Base-by-base conservation (phyloP, 768 basidiomycete species). In the Rubroboletus satanas region DNA sequence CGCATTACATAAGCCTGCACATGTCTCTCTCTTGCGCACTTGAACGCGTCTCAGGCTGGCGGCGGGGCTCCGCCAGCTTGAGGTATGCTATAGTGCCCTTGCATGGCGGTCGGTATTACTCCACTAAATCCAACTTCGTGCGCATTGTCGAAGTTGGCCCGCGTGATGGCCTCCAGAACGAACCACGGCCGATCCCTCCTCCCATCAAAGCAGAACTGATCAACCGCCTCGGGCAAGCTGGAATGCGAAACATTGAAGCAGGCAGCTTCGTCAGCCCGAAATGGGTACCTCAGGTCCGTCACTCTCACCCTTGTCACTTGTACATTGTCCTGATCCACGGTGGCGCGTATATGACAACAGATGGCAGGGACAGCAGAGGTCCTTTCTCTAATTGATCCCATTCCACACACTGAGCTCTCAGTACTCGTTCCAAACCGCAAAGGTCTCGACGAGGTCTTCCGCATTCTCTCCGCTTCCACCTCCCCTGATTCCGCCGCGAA, bases 251-350 rank as follows among this genome's bases (percentile, higher is more conserved):
- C 52, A 86, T 95, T 60, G 93, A 95, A 71, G 82, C 83, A 1
- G 93, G 93, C 7, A 92, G 90, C 67, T 93, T 96, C 66, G 93
- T 95, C 54, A 90, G 90, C 69, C 89, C 90, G 0, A 93, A 93
- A 71, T 92, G 92, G 88, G 88, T 95, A 26, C 93, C 93, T 0
- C 93, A 95, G 82, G 93, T 64, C 21, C 18, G 64, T 62, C 31
- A 6, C 10, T 70, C 43, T 31, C 45, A 3, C 5, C 31, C 14
- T 32, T 33, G 5, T 45, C 28, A 21, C 42, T 26, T 36, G 28
- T 18, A 11, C 15, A 7, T 11, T 46, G 15, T 41, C 50, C 55
- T 48, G 32, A 48, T 15, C 18, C 28, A 23, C 17, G 23, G 3
- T 42, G 26, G 8, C 36, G 17, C 38, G 45, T 32, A 32, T 35